A percentile compares a stretch with the other conserved stretches of the same genome.
phyloP scores from a whole-genome alignment of 2,329 filamentous ascomycete genomes.

The Leptosphaerulina australis region DNA sequence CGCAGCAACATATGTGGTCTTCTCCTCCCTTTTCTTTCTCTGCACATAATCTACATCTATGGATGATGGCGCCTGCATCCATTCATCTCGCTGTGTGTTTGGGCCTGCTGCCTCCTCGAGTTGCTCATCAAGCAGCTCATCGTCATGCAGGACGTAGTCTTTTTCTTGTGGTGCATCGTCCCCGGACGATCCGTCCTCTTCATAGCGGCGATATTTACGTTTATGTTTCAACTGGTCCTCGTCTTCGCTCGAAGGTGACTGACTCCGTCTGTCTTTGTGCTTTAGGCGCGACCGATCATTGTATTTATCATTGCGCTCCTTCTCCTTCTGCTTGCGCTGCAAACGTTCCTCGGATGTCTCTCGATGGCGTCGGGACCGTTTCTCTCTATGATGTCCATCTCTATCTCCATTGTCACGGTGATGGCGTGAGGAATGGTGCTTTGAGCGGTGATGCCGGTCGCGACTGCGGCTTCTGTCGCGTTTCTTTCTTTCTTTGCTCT shows the following conservation, averaged over 20 bases:
- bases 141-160: constrained; percentile 52
- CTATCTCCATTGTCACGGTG: constrained; percentile 58
- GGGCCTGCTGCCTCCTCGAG: constrained; percentile 46
- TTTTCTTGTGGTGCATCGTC: constrained; percentile 51
- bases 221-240: constrained; percentile 42
- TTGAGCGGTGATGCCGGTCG: constrained; percentile 45
- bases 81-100: constrained; percentile 74
- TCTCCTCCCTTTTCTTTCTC: constrained; percentile 58
- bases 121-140: constrained; percentile 53
- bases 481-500: constrained; percentile 59
- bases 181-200: constrained; percentile 38
- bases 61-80: constrained; percentile 90
- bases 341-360: constrained; percentile 48
- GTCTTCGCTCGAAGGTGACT: constrained; percentile 42
- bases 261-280: constrained; percentile 35
- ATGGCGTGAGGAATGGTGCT: constrained; percentile 50
- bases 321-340: constrained; percentile 53
- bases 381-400: constrained; percentile 61
- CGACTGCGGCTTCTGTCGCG: constrained; percentile 53
- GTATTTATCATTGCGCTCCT: constrained; percentile 48
- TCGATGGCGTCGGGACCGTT: constrained; percentile 65
- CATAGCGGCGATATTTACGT: constrained; percentile 43
- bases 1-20: constrained; percentile 53
- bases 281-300: constrained; percentile 45
- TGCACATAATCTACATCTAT: constrained; percentile 84